These are phyloP conservation scores for Parsonsia alboflavescens DNA, from an alignment of 257 asterid genomes.

Conservation along the genomic window DNA sequence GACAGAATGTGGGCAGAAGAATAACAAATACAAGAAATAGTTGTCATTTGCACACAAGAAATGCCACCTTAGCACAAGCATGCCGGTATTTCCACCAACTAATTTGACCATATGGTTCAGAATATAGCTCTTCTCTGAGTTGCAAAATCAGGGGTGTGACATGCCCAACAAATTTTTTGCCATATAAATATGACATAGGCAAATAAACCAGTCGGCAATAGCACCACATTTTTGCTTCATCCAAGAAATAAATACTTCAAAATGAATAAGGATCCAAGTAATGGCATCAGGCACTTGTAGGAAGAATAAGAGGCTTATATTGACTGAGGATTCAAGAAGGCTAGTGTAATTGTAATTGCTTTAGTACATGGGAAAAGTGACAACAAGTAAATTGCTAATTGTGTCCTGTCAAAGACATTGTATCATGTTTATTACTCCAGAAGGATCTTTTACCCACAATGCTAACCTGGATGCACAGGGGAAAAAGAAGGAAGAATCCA, in stretches of 20 bases:
- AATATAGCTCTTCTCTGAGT: conserved; percentile 28
- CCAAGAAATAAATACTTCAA: neutral
- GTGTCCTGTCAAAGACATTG: no score
- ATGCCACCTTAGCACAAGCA: conserved; percentile 33
- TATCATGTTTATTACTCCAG: no score
- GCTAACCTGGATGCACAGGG: conserved; percentile 31
- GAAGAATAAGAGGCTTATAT: no score
- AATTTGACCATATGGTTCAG: conserved; percentile 25
- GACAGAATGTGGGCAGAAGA: neutral
- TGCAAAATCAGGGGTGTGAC: conserved; percentile 22
- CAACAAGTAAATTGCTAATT: no score
- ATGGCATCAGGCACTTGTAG: neutral
- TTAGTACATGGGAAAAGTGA: no score
- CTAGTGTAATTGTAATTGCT: neutral
- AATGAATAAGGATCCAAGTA: neutral
- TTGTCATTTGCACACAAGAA: no score
- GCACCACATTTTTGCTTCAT: conserved; percentile 34
- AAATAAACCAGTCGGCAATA: conserved; percentile 32
- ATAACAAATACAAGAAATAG: neutral
- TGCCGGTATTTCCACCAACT: conserved; percentile 27
- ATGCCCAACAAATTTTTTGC: conserved; percentile 34
- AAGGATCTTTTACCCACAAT: neutral
- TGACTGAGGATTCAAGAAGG: neutral
- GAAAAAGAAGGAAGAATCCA: conserved; percentile 31
- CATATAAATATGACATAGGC: conserved; percentile 45